Evolutionary conservation across 2,329 filamentous ascomycete species (phyloP).

Genomic region (Fusarium coffeatum): DNA sequence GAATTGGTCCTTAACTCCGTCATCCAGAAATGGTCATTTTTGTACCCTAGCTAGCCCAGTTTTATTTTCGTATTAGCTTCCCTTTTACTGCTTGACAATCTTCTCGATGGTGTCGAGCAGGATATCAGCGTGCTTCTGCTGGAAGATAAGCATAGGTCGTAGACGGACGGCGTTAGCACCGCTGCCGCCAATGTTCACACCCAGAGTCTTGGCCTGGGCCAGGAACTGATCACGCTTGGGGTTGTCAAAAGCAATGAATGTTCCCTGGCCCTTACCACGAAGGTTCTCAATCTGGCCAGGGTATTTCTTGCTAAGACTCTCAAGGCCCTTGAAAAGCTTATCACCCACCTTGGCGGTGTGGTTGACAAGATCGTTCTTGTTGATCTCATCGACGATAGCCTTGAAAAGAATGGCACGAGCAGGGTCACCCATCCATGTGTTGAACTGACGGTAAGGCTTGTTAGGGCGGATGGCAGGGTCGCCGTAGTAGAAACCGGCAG

Average conservation of each 20-base stretch:
- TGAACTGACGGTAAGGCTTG: slow-evolving; percentile 96
- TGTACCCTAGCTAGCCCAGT: not conserved
- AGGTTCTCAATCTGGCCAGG: slow-evolving; percentile 85
- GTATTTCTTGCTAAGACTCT: slow-evolving; percentile 74
- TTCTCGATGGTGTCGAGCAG: slow-evolving; percentile 83
- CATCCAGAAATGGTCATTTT: slow-evolving; percentile 12
- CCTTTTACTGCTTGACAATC: slow-evolving; percentile 64
- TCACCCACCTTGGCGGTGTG: slow-evolving; percentile 82
- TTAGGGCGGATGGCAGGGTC: slow-evolving; percentile 84
- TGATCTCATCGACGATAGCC: slow-evolving; percentile 84
- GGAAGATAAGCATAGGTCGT: slow-evolving; percentile 91
- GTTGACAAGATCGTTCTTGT: slow-evolving; percentile 79
- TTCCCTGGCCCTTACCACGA: slow-evolving; percentile 87
- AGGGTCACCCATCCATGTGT: slow-evolving; percentile 97
- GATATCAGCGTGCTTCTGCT: slow-evolving; percentile 90
- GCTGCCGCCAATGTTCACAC: slow-evolving; percentile 88
- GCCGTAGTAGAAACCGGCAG: slow-evolving; percentile 91
- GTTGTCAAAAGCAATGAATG: slow-evolving; percentile 92
- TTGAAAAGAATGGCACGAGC: slow-evolving; percentile 86
- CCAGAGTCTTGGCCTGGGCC: slow-evolving; percentile 79
- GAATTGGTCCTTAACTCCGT: slow-evolving; percentile 26
- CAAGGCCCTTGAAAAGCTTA: slow-evolving; percentile 79
- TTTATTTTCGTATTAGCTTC: not conserved
- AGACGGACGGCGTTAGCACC: slow-evolving; percentile 81
- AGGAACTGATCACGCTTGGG: slow-evolving; percentile 84